phyloP scores from a whole-genome alignment of 140 eudicot genomes.

The Cichorium intybus region DNA sequence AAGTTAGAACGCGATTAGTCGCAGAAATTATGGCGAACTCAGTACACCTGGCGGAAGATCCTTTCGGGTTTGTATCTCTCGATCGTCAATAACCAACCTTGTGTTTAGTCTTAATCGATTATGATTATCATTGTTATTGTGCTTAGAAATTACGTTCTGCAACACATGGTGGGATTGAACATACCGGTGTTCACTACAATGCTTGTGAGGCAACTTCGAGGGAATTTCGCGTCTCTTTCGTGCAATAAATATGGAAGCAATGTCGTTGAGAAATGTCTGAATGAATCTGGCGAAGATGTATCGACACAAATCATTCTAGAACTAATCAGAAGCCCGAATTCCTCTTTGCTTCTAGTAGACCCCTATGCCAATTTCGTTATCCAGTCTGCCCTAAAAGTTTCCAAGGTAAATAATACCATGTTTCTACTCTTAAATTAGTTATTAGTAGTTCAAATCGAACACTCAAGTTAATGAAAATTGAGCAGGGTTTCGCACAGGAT shows the following conservation, averaged over 20 bases:
- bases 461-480: background rate
- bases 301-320: constrained; percentile 45
- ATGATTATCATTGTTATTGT: background rate
- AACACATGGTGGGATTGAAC: constrained; percentile 56
- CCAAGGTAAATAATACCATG: constrained; percentile 53
- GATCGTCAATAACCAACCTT: background rate
- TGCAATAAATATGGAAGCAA: constrained; percentile 75
- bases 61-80: constrained; percentile 60
- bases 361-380: constrained; percentile 77
- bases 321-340: constrained; percentile 45
- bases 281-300: constrained; percentile 38
- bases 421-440: background rate
- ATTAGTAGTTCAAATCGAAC: background rate
- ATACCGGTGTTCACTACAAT: constrained; percentile 41
- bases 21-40: constrained; percentile 43
- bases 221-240: constrained; percentile 43
- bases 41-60: constrained; percentile 61
- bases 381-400: constrained; percentile 54
- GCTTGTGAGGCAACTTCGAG: constrained; percentile 53
- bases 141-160: constrained; percentile 74
- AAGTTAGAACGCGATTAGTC: constrained; percentile 38
- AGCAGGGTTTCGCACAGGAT: constrained; percentile 43
- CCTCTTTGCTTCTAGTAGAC: constrained; percentile 49
- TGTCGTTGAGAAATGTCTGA: constrained; percentile 71
- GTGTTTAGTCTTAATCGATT: background rate